Percentiles rank a stretch among this genome's conserved stretches.
phyloP scores from a whole-genome alignment of 805 yeast genomes.

The Jamesozyma hellenica region DNA sequence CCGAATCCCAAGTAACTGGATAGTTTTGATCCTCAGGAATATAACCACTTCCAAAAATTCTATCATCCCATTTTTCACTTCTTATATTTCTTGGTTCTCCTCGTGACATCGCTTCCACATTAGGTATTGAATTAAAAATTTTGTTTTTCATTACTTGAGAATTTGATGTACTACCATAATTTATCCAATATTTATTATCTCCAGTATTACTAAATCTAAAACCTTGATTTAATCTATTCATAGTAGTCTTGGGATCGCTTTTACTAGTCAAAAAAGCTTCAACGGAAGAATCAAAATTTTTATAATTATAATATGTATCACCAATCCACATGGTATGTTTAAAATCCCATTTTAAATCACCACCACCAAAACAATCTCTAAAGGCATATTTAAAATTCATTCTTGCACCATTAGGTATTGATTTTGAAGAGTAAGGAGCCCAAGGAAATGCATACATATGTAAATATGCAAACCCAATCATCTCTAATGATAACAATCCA shows the following conservation, averaged over 20 bases:
- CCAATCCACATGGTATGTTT: constrained; percentile 49
- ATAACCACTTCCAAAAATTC: constrained; percentile 11
- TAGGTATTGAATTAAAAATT: not conserved
- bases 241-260: constrained; percentile 52
- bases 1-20: constrained; percentile 25
- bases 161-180: not conserved
- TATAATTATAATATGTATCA: constrained; percentile 69
- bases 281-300: constrained; percentile 72
- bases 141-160: not conserved
- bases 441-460: constrained; percentile 82
- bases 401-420: constrained; percentile 61
- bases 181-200: constrained; percentile 71
- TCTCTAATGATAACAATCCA: constrained; percentile 69
- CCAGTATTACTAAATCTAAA: constrained; percentile 74
- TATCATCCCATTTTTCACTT: constrained; percentile 21
- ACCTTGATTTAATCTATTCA: constrained; percentile 72
- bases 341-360: constrained; percentile 76
- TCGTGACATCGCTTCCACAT: not conserved
- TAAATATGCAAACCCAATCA: constrained; percentile 77
- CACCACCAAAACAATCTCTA: constrained; percentile 63
- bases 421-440: constrained; percentile 51
- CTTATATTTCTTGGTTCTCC: not conserved
- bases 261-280: constrained; percentile 40
- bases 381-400: constrained; percentile 53
- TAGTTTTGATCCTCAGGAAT: constrained; percentile 28